Conservation (phyloP, 371 early-diverging fungal species). For the Syncephalastrum racemosum region DNA sequence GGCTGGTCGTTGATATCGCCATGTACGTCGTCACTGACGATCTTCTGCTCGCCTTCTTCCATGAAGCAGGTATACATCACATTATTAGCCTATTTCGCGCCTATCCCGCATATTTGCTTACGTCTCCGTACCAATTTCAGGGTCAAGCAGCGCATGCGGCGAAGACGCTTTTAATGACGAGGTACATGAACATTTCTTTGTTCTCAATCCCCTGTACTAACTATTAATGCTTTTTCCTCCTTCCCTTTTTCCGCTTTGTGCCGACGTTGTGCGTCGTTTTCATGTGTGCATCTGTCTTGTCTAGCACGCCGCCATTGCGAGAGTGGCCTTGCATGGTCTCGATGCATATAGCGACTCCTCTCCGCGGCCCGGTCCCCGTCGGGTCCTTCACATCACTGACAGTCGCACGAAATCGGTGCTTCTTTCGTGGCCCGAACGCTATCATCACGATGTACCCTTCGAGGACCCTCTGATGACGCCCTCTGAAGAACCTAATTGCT, state of each 20-base stretch:
- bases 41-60: slow-evolving; percentile 57
- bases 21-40: slow-evolving; percentile 61
- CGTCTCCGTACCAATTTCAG: neutral
- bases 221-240: slow-evolving; percentile 4
- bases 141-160: slow-evolving; percentile 9
- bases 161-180: slow-evolving; percentile 8
- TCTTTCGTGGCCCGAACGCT: slow-evolving; percentile 33
- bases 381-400: slow-evolving; percentile 33
- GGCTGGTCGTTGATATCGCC: slow-evolving; percentile 55
- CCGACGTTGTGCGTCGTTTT: neutral
- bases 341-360: neutral
- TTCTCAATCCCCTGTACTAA: neutral
- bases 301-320: slow-evolving; percentile 2
- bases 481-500: slow-evolving; percentile 14
- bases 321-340: slow-evolving; percentile 3
- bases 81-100: slow-evolving; percentile 5
- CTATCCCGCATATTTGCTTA: slow-evolving; percentile 1
- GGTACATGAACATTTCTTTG: slow-evolving; percentile 7
- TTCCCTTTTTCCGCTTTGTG: neutral
- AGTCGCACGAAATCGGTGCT: slow-evolving; percentile 26
- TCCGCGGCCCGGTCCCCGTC: slow-evolving; percentile 11
- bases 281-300: neutral
- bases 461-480: slow-evolving; percentile 9
- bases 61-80: slow-evolving; percentile 25
- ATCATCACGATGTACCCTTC: slow-evolving; percentile 13